Evolutionary conservation across 805 yeast genomes (phyloP), one percentile per base, ranked within the genome.

Genomic region (Clavispora asparagi): DNA sequence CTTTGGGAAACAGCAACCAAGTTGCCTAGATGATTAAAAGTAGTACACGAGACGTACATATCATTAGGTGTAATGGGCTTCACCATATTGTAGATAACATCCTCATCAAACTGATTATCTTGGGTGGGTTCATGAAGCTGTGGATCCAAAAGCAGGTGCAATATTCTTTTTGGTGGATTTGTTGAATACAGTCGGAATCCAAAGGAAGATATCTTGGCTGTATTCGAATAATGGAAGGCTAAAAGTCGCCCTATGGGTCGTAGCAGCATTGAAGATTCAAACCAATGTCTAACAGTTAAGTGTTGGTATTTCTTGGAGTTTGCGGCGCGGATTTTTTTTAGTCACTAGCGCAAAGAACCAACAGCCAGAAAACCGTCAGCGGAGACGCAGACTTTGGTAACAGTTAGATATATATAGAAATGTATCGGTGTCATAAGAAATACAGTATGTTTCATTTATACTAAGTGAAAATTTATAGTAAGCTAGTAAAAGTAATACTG

Each of bases 11-110:
- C 83, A 0, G 85, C 82, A 1, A 76, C 73, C 23, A 87, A 82
- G 37, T 81, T 76, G 0, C 98, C 97, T 2, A 71, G 61, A 3
- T 59, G 51, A 57, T 91, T 90, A 52, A 94, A 82, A 0, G 87
- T 79, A 1, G 98, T 92, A 56, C 97, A 92, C 29, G 90, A 73
- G 17, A 90, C 82, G 28, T 70, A 74, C 16, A 73, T 61, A 42
- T 76, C 78, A 52, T 67, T 77, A 3, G 82, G 79, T 3, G 71
- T 64, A 10, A 72, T 63, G 6, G 81, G 78, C 47, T 68, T 67
- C 25, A 75, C 55, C 45, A 44, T 42, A 19, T 44, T 44, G 26
- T 44, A 41, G 26, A 47, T 44, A 7, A 49, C 41, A 33, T 38
- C 36, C 16, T 38, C 43, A 17, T 33, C 47, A n/a, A 28, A 14